Evolutionary conservation across 495 filamentous ascomycete species (phyloP).

Genomic region (Letharia lupina): DNA sequence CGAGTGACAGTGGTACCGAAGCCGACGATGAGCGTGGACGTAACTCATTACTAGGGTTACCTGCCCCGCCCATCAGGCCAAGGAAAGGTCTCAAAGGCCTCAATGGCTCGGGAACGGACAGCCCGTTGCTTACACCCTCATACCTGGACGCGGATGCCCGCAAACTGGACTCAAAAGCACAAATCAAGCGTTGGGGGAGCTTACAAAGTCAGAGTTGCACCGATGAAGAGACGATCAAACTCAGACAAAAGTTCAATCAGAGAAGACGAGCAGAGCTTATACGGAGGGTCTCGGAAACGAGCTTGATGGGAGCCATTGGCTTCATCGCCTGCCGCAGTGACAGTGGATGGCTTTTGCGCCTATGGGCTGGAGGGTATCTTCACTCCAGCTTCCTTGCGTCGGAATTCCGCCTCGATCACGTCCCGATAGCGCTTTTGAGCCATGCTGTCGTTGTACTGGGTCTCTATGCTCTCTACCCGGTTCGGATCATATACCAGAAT

Average conservation of each 20-base stretch:
- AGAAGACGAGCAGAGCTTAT: slow-evolving; percentile 38
- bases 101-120: slow-evolving; percentile 32
- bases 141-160: slow-evolving; percentile 46
- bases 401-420: background rate
- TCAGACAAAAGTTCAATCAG: slow-evolving; percentile 30
- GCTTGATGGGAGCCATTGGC: slow-evolving; percentile 30
- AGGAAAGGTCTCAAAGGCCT: slow-evolving; percentile 58
- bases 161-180: slow-evolving; percentile 21
- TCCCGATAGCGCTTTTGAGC: slow-evolving; percentile 39
- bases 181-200: slow-evolving; percentile 14
- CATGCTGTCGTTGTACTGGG: slow-evolving; percentile 35
- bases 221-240: slow-evolving; percentile 23
- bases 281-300: slow-evolving; percentile 38
- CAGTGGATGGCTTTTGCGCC: slow-evolving; percentile 5
- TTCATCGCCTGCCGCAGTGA: slow-evolving; percentile 13
- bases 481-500: slow-evolving; percentile 27
- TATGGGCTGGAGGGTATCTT: background rate
- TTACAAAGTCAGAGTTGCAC: slow-evolving; percentile 14
- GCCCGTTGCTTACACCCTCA: slow-evolving; percentile 52
- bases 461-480: slow-evolving; percentile 43
- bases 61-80: slow-evolving; percentile 59
- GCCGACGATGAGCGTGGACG: slow-evolving; percentile 73
- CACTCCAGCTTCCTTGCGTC: background rate
- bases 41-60: slow-evolving; percentile 63
- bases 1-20: slow-evolving; percentile 84